Evolutionary conservation across 331 rosid species (phyloP).

Genomic region (Pyracantha coccinea): DNA sequence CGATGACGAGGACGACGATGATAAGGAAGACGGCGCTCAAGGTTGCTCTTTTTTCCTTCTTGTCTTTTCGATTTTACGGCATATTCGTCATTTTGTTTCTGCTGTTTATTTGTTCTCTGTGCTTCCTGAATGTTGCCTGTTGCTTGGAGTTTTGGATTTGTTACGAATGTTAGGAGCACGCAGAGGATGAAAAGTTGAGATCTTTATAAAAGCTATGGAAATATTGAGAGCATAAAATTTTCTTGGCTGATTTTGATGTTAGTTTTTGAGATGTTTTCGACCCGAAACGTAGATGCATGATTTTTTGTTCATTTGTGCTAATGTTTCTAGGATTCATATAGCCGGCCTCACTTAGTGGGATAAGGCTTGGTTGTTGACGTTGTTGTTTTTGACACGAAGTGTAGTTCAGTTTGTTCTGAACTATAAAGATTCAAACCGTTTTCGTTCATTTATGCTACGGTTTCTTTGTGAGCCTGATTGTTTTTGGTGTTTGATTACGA

Average conservation of each 20-base stretch:
- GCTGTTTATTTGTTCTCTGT: background rate
- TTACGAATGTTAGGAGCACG: background rate
- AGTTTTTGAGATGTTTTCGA: background rate
- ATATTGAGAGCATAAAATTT: background rate
- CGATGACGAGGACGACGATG: constrained; percentile 50
- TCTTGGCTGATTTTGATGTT: background rate
- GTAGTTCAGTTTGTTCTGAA: background rate
- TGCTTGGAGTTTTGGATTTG: background rate
- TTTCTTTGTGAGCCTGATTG: background rate
- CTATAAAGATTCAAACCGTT: background rate
- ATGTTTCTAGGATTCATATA: too few species aligned
- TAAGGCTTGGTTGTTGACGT: too few species aligned
- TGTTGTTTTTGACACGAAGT: background rate
- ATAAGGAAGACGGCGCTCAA: constrained; percentile 47
- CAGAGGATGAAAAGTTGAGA: background rate
- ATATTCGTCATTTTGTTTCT: background rate
- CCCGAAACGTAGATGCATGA: background rate
- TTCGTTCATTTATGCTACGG: background rate
- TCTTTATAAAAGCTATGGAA: background rate
- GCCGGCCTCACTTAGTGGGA: too few species aligned
- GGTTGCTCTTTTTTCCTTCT: constrained; percentile 16
- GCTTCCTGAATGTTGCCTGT: background rate
- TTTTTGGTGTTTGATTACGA: background rate
- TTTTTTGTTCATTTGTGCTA: too few species aligned
- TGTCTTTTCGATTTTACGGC: background rate